Evolutionary conservation across 495 filamentous ascomycete species (phyloP).

Genomic region (Xylaria palmicola): DNA sequence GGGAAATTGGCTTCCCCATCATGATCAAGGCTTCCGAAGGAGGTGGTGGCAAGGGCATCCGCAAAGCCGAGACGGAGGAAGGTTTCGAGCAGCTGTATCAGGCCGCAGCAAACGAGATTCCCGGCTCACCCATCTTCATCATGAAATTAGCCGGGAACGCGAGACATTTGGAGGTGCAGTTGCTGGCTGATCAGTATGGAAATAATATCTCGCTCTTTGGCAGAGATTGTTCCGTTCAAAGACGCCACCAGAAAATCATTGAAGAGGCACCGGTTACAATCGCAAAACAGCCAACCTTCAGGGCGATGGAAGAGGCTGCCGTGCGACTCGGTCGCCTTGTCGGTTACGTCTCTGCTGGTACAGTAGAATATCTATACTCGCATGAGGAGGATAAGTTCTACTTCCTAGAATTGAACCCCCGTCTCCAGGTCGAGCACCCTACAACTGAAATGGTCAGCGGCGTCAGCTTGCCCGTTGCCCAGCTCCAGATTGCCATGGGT

Average conservation of each 20-base stretch:
- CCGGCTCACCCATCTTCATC: constrained; percentile 99
- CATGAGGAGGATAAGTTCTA: constrained; percentile 99
- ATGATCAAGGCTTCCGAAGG: constrained; percentile 99
- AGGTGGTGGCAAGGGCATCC: constrained; percentile 98
- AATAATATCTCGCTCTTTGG: constrained; percentile 99
- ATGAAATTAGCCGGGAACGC: constrained; percentile 99
- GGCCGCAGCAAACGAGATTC: constrained; percentile 94
- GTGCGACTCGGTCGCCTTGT: constrained; percentile 91
- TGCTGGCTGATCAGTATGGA: constrained; percentile 97
- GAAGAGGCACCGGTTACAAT: constrained; percentile 98
- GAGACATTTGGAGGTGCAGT: constrained; percentile 93
- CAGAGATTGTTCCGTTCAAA: constrained; percentile 97
- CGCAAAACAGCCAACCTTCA: constrained; percentile 83
- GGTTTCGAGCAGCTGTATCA: constrained; percentile 84
- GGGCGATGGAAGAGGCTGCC: constrained; percentile 93
- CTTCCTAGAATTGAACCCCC: constrained; percentile 96
- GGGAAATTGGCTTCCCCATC: constrained; percentile 93
- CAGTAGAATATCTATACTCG: constrained; percentile 98
- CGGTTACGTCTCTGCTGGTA: constrained; percentile 97
- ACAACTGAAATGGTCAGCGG: constrained; percentile 99
- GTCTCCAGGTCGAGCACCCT: constrained; percentile 98
- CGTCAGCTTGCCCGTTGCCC: constrained; percentile 94
- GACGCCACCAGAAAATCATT: constrained; percentile 99
- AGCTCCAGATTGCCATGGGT: constrained; percentile 99
- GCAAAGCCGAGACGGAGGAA: constrained; percentile 86